Evolutionary conservation across 306 rosid species (phyloP).

Genomic region (Medicago lupulina): DNA sequence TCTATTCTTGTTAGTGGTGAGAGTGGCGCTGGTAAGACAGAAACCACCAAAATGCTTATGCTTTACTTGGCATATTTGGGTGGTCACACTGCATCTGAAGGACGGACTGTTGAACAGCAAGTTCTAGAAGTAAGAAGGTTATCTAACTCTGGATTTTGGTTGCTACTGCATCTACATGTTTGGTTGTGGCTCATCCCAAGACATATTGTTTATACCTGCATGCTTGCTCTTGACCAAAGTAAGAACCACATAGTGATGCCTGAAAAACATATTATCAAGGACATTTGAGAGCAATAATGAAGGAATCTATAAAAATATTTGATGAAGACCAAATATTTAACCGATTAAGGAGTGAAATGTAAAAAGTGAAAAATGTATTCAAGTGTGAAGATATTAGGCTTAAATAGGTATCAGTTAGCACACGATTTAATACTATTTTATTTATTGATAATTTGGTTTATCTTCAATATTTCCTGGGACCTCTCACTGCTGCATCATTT

Average conservation of each 20-base stretch:
- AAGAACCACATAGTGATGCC: constrained; percentile 24
- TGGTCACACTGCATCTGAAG: constrained; percentile 72
- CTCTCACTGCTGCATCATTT: constrained; percentile 15
- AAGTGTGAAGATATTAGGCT: constrained; percentile 31
- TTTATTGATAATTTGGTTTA: constrained; percentile 23
- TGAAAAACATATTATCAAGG: constrained; percentile 26
- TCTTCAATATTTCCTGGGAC: constrained; percentile 5
- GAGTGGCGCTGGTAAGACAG: constrained; percentile 97
- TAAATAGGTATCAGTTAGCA: constrained; percentile 20
- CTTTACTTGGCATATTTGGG: constrained; percentile 91
- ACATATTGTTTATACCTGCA: constrained; percentile 35
- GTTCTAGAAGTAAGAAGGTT: constrained; percentile 83
- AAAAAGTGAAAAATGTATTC: constrained; percentile 36
- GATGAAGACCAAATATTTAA: constrained; percentile 29
- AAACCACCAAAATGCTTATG: constrained; percentile 97
- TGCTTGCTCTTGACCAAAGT: constrained; percentile 35
- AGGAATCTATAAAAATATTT: constrained; percentile 18
- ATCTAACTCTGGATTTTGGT: constrained; percentile 46
- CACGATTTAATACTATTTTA: constrained; percentile 14
- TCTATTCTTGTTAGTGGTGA: constrained; percentile 94
- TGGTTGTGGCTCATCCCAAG: constrained; percentile 33
- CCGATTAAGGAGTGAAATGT: constrained; percentile 2
- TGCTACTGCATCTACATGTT: constrained; percentile 39
- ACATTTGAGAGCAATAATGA: constrained; percentile 19
- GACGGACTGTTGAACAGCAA: constrained; percentile 82